Base-by-base conservation (phyloP, 345 rosid species). In the Stellera chamaejasme region DNA sequence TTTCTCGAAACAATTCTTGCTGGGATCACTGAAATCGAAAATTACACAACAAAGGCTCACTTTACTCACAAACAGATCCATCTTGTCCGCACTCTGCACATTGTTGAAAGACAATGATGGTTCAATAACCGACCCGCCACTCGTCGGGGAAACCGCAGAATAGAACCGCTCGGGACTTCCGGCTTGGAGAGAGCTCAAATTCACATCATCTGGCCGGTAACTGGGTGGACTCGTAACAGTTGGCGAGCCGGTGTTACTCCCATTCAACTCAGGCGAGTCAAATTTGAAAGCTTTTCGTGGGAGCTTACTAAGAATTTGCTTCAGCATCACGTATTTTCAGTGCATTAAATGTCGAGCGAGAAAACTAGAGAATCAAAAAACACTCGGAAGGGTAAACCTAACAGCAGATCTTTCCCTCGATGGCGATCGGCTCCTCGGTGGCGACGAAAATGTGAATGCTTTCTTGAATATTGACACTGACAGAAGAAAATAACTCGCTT, bases 21-120 rank as follows among this genome's bases (percentile, higher is more conserved):
- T 66, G 9, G 88, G 79, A 73, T 87, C 88, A 15, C 82, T 69
- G 76, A 86, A 86, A 80, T 90, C 97, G 26, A 86, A 90, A 1
- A 81, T 80, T 23, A 84, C 93, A 27, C 95, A 90, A 67, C 97
- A 90, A n/a, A 90, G 77, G 56, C 97, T 90, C 12, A 84, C 84
- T 79, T 90, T 90, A 43, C 92, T 86, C 47, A 84, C 89, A 45
- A 90, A 90, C 54, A 90, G 85, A 56, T 79, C 86, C 78, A 86
- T 69, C 63, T 78, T 83, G 67, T 90, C 97, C 2, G 83, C 64
- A 70, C 32, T 78, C 0, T 82, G 79, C 28, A 87, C 97, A 14
- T 87, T 86, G 50, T 86, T 90, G 70, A 90, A 90, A 0, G 97
- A 90, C 45, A 89, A 76, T 66, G 86, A 67, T 0, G 97, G 97